Base-by-base conservation (phyloP, 108 stramenopile species). In the Aurantiochytrium sp. region DNA sequence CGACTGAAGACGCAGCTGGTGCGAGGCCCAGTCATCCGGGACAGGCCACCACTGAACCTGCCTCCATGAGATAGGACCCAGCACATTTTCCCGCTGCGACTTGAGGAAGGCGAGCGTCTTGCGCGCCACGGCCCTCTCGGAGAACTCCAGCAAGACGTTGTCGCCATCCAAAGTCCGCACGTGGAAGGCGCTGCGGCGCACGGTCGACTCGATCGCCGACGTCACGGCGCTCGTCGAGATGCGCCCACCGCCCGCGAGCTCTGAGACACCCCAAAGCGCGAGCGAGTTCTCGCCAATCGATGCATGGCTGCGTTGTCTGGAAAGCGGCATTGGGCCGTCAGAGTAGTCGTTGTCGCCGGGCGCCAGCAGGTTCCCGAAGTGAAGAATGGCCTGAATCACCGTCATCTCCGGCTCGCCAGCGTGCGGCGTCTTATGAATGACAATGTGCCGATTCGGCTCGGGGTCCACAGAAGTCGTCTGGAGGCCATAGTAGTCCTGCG, bases 391-490 rank as follows among this genome's bases (percentile, higher is more conserved):
- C 30, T 81, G 73, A 3, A 48, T 81, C 39, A 81, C 73, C 2
- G 73, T 39, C 73, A 81, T 41, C 17, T 81, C 73, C n/a, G 73
- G 73, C 30, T 48, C 45, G 42, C 39, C 12, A 6, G 42, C 39
- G 30, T 81, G 21, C 2, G 73, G 36, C 12, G 73, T 48, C 73
- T 48, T 81, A 19, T 48, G 45, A 12, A 81, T 17, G 8, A 81
- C 73, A 42, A 81, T 81, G 27, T 81, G 73, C 1, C 73, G 39
- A 27, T 48, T 41, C 39, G 73, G 73, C 39, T 81, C 73, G 12
- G 73, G 73, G 73, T 81, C 73, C 19, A 81, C 32, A 6, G 73
- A 81, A 12, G 73, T 30, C 42, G 73, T 81, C 21, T 81, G 42
- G 19, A 81, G 24, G n/a, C 73, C 73, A 4, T 48, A 81, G 1